Base-by-base conservation (phyloP, 2,329 filamentous ascomycete genomes). In the Orbilia quercus region DNA sequence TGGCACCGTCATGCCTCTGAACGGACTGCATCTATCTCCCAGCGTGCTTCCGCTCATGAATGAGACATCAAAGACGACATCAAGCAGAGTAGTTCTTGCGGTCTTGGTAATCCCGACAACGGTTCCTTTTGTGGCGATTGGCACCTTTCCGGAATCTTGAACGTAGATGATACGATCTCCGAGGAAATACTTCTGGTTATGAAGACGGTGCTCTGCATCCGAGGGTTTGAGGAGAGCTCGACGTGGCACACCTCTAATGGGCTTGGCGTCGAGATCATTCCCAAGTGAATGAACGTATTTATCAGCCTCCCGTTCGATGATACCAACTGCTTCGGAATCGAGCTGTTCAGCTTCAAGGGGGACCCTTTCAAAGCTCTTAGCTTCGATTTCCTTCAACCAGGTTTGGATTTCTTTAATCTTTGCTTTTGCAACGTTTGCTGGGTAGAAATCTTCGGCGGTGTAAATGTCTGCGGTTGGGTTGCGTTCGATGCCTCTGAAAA, bases 41-140 rank as follows among this genome's bases (percentile, higher is more conserved):
- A 99, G 85, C 0, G 91, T 95, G 1, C 93, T 97, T 75, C 95
- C 95, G 79, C 92, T 96, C 93, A 99, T 98, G 81, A 99, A 99
- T 0, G 92, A 90, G 11, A 88, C 87, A 80, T 99, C 96, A 81
- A 96, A 99, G 6, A 99, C 89, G 66, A 98, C 87, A 80, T 99
- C 95, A 38, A 99, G 84, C 67, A 97, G 85, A 50, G 91, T 87
- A 23, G 89, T 90, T 64, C 91, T 90, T 18, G 92, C 86, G 28
- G 93, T 97, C 64, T 91, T 90, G 73, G 92, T 97, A 79, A 97
- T 90, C 36, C 95, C 95, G 65, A 96, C 90, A n/a, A 99, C 91
- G 1, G 95, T 98, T 78, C 96, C 95, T 60, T 90, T 88, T 59
- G 91, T 91, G 36, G 91, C 93, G 77, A 99, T 96, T 0, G 95